A percentile compares a stretch with the other conserved stretches of the same genome.
Evolutionary conservation across 2,329 filamentous ascomycete genomes (phyloP).

Genomic region (Dothidotthia symphoricarpi): DNA sequence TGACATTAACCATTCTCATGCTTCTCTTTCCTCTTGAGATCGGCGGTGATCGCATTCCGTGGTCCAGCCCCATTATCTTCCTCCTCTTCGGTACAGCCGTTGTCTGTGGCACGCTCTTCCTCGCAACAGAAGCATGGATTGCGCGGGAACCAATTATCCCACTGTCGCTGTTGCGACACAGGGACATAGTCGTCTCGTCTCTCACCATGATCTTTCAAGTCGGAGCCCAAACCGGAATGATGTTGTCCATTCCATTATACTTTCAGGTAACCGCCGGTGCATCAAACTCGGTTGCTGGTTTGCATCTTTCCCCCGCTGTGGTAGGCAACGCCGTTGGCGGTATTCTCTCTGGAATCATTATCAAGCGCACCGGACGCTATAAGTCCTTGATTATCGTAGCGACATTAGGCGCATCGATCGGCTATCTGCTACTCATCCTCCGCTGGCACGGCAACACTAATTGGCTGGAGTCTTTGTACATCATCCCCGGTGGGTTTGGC

Average conservation of each 20-base stretch:
- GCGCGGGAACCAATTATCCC: conserved; percentile 60
- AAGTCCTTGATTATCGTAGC: conserved; percentile 21
- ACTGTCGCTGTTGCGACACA: conserved; percentile 52
- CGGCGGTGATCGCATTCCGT: conserved; percentile 46
- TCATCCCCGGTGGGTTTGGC: conserved; percentile 30
- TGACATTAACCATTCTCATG: conserved; percentile 46
- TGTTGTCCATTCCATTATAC: conserved; percentile 67
- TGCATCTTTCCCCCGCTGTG: conserved; percentile 66
- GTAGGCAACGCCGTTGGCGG: conserved; percentile 65
- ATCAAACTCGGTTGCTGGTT: conserved; percentile 58
- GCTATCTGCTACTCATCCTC: conserved; percentile 26
- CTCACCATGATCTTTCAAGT: conserved; percentile 55
- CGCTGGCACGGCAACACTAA: conserved; percentile 32
- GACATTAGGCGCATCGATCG: conserved; percentile 15
- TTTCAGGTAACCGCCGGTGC: conserved; percentile 63
- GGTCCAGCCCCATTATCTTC: conserved; percentile 39
- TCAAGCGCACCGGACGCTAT: conserved; percentile 26
- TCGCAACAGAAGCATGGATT: conserved; percentile 42
- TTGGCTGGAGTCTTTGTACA: conserved; percentile 28
- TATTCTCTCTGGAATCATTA: conserved; percentile 44
- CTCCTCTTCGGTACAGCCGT: conserved; percentile 33
- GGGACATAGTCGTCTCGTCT: conserved; percentile 56
- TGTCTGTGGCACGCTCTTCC: conserved; percentile 25
- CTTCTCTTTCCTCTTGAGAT: conserved; percentile 52
- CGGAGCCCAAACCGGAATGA: conserved; percentile 60